phyloP scores from a whole-genome alignment of 2,329 filamentous ascomycete genomes.

The Diaporthe amygdali region DNA sequence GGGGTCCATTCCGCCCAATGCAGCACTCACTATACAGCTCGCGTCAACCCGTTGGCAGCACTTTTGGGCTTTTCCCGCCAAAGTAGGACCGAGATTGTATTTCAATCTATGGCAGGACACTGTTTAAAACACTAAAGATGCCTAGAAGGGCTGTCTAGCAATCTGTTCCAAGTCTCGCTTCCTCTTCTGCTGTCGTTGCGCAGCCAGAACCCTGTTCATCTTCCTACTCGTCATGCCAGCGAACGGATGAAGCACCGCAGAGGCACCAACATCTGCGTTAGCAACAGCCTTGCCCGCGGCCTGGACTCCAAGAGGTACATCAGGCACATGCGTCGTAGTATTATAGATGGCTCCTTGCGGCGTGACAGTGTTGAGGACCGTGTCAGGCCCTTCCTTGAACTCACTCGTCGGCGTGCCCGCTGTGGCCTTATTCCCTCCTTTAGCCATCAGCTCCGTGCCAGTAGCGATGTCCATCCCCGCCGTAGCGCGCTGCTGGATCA shows the following conservation, averaged over 20 bases:
- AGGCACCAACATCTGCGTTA: background rate
- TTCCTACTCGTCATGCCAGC: background rate
- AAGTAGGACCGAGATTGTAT: too few relatives aligned
- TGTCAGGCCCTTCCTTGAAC: background rate
- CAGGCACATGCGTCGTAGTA: background rate
- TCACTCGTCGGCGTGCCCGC: background rate
- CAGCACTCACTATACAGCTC: too few relatives aligned
- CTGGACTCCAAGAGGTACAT: background rate
- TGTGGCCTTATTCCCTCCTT: background rate
- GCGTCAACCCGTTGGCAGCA: too few relatives aligned
- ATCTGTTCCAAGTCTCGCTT: background rate
- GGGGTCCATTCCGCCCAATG: too few relatives aligned
- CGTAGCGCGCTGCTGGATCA: constrained; percentile 56
- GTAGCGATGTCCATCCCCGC: constrained; percentile 50
- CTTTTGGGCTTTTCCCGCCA: too few relatives aligned
- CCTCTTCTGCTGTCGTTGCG: background rate
- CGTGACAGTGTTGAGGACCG: background rate
- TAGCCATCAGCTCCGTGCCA: constrained; percentile 33
- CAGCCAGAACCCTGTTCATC: background rate
- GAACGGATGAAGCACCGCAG: background rate
- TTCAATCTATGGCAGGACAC: too few relatives aligned
- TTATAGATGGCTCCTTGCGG: background rate
- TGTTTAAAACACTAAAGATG: too few relatives aligned
- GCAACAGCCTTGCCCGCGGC: background rate
- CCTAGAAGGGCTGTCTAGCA: background rate